Base-by-base conservation (phyloP, 2,329 filamentous ascomycete genomes). In the Keithomyces neogunnii region DNA sequence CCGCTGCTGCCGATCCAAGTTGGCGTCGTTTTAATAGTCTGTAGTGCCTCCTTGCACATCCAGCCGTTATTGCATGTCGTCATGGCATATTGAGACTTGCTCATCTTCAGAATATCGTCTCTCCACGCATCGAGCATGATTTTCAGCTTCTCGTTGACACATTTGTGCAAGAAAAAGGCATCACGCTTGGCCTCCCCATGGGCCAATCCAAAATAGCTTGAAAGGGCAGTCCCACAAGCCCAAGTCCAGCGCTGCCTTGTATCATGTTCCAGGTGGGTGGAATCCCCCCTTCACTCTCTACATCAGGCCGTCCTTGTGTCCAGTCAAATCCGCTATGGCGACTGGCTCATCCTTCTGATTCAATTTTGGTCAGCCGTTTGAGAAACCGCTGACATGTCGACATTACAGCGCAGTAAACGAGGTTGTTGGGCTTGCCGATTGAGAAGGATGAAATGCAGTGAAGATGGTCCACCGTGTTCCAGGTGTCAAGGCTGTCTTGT, bases 171-270 rank as follows among this genome's bases (percentile, higher is more conserved):
- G 59, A 82, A 83, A 38, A 75, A 75, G 0, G 75, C 75, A 51
- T 73, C 75, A 0, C 80, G 31, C 69, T 73, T 0, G 69, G 67
- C 0, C 77, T 82, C 3, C 68, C 73, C 79, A 83, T 82, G 0
- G 78, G 76, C 71, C 77, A 83, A 58, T 81, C 76, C 10, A 83
- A 63, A 7, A 83, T 67, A 0, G 77, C 78, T 51, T 77, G 76
- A 62, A 83, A 75, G 0, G 80, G 80, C 3, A 78, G 65, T 0
- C 78, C 78, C 26, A 81, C 73, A 56, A 80, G 65, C 0, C 74
- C 73, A 19, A 57, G 9, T 8, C 43, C 43, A 38, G 13, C 28
- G 3, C 51, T 54, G 5, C 44, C 33, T 2, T 51, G 50, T 1
- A 48, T 13, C 42, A 53, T 54, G 7, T 49, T 57, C 58, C 58